Percentiles rank a stretch among this genome's conserved stretches.
Conservation (phyloP, 225 moss, liverwort and hornwort species). For the Sphagnum tenellum region DNA sequence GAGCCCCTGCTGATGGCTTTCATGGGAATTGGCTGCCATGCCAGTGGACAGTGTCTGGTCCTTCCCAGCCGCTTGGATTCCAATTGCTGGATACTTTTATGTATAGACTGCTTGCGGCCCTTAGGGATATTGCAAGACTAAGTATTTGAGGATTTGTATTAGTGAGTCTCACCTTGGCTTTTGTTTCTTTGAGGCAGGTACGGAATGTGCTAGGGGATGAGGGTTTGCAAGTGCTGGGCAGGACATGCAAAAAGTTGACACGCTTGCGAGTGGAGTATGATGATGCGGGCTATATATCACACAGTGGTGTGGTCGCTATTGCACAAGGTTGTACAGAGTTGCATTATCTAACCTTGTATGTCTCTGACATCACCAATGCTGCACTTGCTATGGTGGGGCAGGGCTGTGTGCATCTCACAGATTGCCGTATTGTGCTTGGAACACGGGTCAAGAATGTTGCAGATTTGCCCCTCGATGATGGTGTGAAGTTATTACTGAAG, state of each 20-base stretch:
- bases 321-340: constrained; percentile 63
- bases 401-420: constrained; percentile 50
- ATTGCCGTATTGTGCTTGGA: constrained; percentile 63
- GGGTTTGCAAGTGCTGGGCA: constrained; percentile 50
- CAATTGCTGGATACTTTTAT: no score
- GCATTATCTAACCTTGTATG: constrained; percentile 51
- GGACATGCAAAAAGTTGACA: constrained; percentile 42
- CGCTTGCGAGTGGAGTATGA: constrained; percentile 61
- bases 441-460: constrained; percentile 10
- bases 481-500: constrained; percentile 59
- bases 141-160: no score
- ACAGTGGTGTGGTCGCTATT: constrained; percentile 55
- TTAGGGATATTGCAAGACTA: no score
- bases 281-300: constrained; percentile 55
- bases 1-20: no score
- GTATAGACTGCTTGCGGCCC: no score
- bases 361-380: constrained; percentile 55
- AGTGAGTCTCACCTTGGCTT: neutral
- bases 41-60: no score
- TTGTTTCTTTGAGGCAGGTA: constrained; percentile 27
- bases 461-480: constrained; percentile 73
- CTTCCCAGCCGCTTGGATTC: no score
- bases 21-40: no score
- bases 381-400: constrained; percentile 56
- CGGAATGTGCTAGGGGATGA: constrained; percentile 60